Evolutionary conservation across 352 stramenopile genomes (phyloP).

Genomic region (Phytopythium chamaehyphon): DNA sequence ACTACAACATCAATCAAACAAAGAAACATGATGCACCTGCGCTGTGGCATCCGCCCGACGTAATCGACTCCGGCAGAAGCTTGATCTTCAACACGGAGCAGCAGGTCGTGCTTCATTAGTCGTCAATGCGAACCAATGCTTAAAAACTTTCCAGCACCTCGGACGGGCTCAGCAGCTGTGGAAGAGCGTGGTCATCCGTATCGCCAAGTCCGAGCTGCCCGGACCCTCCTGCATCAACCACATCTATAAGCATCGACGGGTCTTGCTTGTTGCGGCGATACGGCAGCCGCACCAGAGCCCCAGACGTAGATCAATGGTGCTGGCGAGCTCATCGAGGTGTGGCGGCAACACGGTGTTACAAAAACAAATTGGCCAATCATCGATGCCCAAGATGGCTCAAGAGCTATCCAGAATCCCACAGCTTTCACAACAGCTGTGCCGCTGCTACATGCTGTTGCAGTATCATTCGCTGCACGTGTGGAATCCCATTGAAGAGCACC

Average conservation of each 20-base stretch:
- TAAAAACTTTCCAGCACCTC: constrained; percentile 13
- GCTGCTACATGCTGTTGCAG: too few species aligned
- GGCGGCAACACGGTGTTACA: too few species aligned
- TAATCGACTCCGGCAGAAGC: constrained; percentile 28
- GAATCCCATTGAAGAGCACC: too few species aligned
- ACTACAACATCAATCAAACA: background rate
- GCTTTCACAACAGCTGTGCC: too few species aligned
- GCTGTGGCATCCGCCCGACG: constrained; percentile 65
- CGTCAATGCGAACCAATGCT: too few species aligned
- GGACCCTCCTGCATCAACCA: constrained; percentile 41
- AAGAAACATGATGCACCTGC: constrained; percentile 29
- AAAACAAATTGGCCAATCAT: constrained; percentile 6
- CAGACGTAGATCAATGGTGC: constrained; percentile 28
- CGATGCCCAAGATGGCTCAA: background rate
- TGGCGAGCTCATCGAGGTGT: too few species aligned
- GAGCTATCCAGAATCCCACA: too few species aligned
- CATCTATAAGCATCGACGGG: too few species aligned
- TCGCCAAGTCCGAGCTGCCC: constrained; percentile 64
- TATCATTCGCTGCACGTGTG: too few species aligned
- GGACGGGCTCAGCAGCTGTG: constrained; percentile 29
- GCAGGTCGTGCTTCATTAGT: too few species aligned
- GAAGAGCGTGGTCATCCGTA: constrained; percentile 46
- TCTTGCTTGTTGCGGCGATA: too few species aligned
- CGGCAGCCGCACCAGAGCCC: constrained; percentile 45
- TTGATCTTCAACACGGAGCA: constrained; percentile 8